Percentiles rank a stretch among this genome's conserved stretches.
Evolutionary conservation across 257 asterid species (phyloP).

Genomic region (Solanum habrochaites): DNA sequence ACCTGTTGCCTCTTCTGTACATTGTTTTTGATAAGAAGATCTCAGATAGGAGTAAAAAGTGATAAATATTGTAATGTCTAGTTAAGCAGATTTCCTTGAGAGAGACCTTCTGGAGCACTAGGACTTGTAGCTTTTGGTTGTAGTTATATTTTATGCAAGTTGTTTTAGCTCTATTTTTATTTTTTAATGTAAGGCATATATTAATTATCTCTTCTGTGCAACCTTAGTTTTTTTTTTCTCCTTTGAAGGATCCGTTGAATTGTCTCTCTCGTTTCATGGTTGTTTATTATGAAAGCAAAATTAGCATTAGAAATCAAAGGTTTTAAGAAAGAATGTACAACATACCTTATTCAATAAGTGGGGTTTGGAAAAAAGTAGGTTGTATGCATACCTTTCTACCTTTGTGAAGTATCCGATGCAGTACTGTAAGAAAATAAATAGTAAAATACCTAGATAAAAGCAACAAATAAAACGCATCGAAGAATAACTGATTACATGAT

Average conservation of each 20-base stretch:
- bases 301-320: not conserved
- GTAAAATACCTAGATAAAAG: too few species aligned
- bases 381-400: not conserved
- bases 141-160: not conserved
- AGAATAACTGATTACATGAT: too few species aligned
- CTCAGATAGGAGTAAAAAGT: constrained; percentile 11
- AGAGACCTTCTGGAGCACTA: not conserved
- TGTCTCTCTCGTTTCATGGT: not conserved
- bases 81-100: constrained; percentile 17
- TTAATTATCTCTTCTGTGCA: not conserved
- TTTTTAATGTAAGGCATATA: not conserved
- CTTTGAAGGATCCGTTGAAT: not conserved
- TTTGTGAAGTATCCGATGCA: not conserved
- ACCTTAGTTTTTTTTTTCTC: not conserved
- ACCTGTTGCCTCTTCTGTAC: constrained; percentile 35
- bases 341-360: not conserved
- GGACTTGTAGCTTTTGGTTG: not conserved
- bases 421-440: not conserved
- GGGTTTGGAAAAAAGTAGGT: not conserved
- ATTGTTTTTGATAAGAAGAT: constrained; percentile 38
- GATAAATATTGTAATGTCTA: constrained; percentile 14
- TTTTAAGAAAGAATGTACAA: not conserved
- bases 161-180: not conserved
- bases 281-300: not conserved
- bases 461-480: too few species aligned